These are phyloP conservation scores for Beauveria medogensis DNA, from an alignment of 2,329 filamentous ascomycete species.

Conservation along the genomic window DNA sequence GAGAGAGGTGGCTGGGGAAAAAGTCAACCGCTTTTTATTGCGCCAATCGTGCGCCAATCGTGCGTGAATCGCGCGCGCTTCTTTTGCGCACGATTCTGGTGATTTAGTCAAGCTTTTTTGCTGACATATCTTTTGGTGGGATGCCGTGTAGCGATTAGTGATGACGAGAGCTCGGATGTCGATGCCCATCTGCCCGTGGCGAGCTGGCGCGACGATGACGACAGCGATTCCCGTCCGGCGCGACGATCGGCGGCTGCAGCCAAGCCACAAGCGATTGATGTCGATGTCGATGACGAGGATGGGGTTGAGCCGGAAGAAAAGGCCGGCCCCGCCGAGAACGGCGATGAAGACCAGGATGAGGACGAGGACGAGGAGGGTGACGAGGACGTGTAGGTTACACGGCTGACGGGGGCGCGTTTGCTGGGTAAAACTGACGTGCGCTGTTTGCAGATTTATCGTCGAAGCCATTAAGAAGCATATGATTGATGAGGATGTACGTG, in stretches of 20 bases:
- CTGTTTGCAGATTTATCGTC: slow-evolving; percentile 54
- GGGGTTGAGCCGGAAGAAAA: slow-evolving; percentile 35
- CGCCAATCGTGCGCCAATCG: slow-evolving; percentile 2
- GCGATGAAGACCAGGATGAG: background rate
- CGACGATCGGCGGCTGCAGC: slow-evolving; percentile 18
- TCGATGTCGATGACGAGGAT: slow-evolving; percentile 29
- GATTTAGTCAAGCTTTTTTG: background rate
- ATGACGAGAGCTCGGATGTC: slow-evolving; percentile 26
- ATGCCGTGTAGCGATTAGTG: slow-evolving; percentile 27
- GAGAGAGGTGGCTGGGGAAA: background rate
- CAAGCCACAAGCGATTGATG: slow-evolving; percentile 27
- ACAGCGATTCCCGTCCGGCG: slow-evolving; percentile 14
- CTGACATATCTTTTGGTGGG: background rate
- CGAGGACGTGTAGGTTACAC: slow-evolving; percentile 19
- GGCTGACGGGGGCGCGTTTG: background rate
- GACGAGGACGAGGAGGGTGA: slow-evolving; percentile 3
- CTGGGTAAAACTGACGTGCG: slow-evolving; percentile 15
- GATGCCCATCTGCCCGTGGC: slow-evolving; percentile 19
- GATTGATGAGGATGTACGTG: slow-evolving; percentile 45
- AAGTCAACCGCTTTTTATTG: background rate
- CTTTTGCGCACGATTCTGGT: background rate
- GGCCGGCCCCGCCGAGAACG: background rate
- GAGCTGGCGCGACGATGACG: slow-evolving; percentile 17
- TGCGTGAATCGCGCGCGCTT: background rate
- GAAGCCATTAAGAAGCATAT: slow-evolving; percentile 64